Evolutionary conservation across 805 yeast genomes (phyloP), one percentile per base, ranked within the genome.

Genomic region (Saccharomycopsis sp.): DNA sequence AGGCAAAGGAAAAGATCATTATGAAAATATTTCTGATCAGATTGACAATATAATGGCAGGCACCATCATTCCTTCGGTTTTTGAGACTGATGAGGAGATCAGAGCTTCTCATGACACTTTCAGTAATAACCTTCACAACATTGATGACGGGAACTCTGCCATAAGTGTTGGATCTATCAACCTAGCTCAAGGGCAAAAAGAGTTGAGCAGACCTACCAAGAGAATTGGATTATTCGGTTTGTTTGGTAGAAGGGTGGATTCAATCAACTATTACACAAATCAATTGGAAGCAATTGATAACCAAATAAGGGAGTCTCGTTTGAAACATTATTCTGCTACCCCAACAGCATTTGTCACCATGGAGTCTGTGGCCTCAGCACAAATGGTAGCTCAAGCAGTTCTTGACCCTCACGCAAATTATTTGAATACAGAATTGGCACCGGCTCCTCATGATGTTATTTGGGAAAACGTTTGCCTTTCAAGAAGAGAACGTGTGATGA

Each of bases 331-430:
- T 53, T 75, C 84, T 0, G 80, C 95, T 0, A 84, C 94, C 0
- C 86, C 94, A 21, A 80, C 89, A 0, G 96, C 97, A 0, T 89
- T 89, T 59, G 76, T 89, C 6, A 92, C 97, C 0, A 83, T 89
- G 95, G 89, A 84, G 49, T 73, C 92, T 0, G 96, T 87, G 3
- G 95, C 96, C 0, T 79, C 87, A 50, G 96, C 97, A 2, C 98
- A 89, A 58, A 80, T 87, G 84, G 80, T 92, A 21, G 96, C 96
- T 0, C 98, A 92, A 58, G 92, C 96, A 0, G 88, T 89, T 0
- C 59, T 92, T 43, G 96, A 88, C 55, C 96, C 96, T 0, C 72
- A 83, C 43, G 86, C 92, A 5, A 80, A 83, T 55, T 83, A 77
- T 43, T 64, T 92, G 39, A 83, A 88, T 26, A 82, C 95, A 3